Conservation (phyloP, 176 grass and related monocot genomes). For the Poa pratensis region DNA sequence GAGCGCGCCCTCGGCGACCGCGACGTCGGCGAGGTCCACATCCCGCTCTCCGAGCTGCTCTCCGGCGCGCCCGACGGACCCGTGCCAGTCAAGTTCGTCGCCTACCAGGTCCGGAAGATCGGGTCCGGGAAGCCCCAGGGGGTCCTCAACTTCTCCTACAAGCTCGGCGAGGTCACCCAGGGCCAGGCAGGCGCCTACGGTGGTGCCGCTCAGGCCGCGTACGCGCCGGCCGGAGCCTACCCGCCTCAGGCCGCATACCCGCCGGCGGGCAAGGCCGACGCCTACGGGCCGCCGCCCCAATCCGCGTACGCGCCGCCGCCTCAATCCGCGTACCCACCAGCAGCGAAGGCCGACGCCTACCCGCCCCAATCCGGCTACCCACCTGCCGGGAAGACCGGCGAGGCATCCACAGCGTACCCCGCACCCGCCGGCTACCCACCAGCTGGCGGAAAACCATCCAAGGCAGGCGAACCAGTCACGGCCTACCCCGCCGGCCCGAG, state of each 20-base stretch:
- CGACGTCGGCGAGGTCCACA: conserved; percentile 77
- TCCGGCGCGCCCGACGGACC: conserved; percentile 41
- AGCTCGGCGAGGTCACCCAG: conserved; percentile 56
- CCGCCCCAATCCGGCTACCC: conserved; percentile 15
- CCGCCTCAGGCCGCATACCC: not conserved
- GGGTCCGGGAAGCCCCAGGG: conserved; percentile 75
- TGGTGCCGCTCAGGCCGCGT: not conserved
- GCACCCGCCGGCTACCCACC: conserved; percentile 50
- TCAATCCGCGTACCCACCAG: conserved; percentile 33
- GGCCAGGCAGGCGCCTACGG: not conserved
- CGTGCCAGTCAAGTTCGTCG: conserved; percentile 55
- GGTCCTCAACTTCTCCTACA: conserved; percentile 83
- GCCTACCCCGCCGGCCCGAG: conserved; percentile 62
- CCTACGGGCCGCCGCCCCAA: not conserved
- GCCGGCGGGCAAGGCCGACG: not conserved
- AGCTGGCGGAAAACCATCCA: conserved; percentile 38
- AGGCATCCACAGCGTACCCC: conserved; percentile 34
- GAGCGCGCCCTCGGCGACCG: conserved; percentile 75
- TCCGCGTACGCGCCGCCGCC: conserved; percentile 25
- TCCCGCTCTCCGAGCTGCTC: conserved; percentile 78
- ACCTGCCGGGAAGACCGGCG: not conserved
- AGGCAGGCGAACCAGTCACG: conserved; percentile 46
- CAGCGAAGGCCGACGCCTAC: conserved; percentile 34
- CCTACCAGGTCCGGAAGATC: conserved; percentile 72
- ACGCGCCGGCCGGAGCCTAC: not conserved